These are phyloP conservation scores for Hordeum pubiflorum DNA, from an alignment of 202 grass and related monocot genomes.

Conservation along the genomic window DNA sequence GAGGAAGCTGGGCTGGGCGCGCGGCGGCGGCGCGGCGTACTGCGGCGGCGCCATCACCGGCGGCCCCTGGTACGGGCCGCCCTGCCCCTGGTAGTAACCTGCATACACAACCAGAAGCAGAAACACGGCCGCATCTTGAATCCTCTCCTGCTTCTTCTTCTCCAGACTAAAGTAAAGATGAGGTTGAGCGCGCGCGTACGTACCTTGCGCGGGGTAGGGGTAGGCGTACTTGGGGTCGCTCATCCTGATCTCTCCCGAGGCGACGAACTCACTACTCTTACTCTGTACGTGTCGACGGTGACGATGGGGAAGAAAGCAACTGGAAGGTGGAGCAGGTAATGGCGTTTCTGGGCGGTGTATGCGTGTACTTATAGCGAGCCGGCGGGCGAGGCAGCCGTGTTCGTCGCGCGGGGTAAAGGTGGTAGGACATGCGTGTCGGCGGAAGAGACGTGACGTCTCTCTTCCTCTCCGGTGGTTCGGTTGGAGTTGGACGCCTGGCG, in stretches of 20 bases:
- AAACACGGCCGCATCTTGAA: background rate
- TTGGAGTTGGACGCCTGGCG: too few relatives aligned
- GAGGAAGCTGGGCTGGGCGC: constrained; percentile 46
- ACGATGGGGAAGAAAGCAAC: background rate
- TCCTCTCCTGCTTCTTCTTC: background rate
- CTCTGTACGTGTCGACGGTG: background rate
- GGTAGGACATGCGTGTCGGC: background rate
- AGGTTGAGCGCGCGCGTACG: background rate
- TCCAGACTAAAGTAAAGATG: background rate
- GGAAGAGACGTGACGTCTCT: too few relatives aligned
- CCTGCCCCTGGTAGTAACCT: constrained; percentile 33
- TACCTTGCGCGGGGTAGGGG: constrained; percentile 82
- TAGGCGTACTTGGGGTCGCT: constrained; percentile 78
- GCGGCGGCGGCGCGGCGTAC: constrained; percentile 54
- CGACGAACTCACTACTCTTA: background rate
- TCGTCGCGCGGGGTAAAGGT: background rate
- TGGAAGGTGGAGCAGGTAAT: constrained; percentile 5
- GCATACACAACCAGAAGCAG: background rate
- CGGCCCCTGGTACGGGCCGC: constrained; percentile 57
- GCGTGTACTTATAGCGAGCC: background rate
- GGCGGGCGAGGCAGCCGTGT: background rate
- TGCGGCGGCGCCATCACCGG: constrained; percentile 78
- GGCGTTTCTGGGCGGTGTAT: background rate
- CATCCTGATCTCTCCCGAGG: constrained; percentile 28
- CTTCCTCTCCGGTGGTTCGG: too few relatives aligned